Evolutionary conservation across 257 asterid species (phyloP).

Genomic region (Cruciata laevipes): DNA sequence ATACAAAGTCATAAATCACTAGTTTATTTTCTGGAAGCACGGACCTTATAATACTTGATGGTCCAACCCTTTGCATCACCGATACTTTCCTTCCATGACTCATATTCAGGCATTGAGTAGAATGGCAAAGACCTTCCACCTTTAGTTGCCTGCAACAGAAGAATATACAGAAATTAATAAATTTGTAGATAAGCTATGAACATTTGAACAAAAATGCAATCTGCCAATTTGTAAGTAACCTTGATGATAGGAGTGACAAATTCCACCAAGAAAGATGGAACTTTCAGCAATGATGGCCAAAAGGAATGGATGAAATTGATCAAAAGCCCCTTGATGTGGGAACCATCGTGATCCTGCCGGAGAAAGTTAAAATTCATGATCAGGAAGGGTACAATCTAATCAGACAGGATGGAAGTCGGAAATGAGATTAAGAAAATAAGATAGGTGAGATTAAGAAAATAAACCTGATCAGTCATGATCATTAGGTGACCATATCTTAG

Average conservation of each 20-base stretch:
- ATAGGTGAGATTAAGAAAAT: not conserved
- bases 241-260: conserved; percentile 95
- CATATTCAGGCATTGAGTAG: conserved; percentile 94
- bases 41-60: conserved; percentile 91
- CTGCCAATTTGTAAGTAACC: conserved; percentile 26
- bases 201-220: not conserved
- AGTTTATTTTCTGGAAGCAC: conserved; percentile 18
- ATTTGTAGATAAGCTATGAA: not conserved
- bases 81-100: conserved; percentile 63
- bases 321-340: conserved; percentile 90
- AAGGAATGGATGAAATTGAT: conserved; percentile 87
- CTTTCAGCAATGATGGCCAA: conserved; percentile 90
- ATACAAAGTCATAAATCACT: not conserved
- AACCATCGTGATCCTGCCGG: conserved; percentile 95
- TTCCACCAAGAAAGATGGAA: conserved; percentile 78
- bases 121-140: conserved; percentile 47
- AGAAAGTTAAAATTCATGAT: conserved; percentile 6
- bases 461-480: conserved; percentile 99
- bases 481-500: conserved; percentile 91
- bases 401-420: not conserved
- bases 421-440: not conserved
- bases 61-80: conserved; percentile 79
- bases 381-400: not conserved
- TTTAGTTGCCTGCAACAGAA: conserved; percentile 65
- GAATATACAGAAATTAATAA: conserved; percentile 6